Percentiles rank a stretch among this genome's conserved stretches.
These are phyloP conservation scores for Miamiensis avidus DNA, from an alignment of 169 alveolate genomes.

Conservation along the genomic window DNA sequence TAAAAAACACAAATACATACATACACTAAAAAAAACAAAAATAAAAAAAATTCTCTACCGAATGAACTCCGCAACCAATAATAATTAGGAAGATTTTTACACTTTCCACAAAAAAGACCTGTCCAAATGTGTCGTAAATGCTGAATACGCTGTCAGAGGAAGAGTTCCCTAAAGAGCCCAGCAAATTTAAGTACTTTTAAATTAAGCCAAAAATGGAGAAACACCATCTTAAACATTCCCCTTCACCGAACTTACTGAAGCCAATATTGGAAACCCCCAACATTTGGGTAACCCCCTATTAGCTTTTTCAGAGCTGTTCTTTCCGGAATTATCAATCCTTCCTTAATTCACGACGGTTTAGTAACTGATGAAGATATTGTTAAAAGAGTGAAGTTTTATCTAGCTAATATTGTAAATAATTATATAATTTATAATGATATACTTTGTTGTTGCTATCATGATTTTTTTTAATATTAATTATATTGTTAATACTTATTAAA, in stretches of 20 bases:
- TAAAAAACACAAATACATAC: too few relatives aligned
- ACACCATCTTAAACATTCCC: too few relatives aligned
- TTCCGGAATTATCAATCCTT: slow-evolving; percentile 43
- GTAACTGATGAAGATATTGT: slow-evolving; percentile 58
- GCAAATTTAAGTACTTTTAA: slow-evolving; percentile 53
- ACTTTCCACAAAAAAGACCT: slow-evolving; percentile 27
- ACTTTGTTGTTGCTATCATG: too few relatives aligned
- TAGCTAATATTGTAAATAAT: slow-evolving; percentile 24
- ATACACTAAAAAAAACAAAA: not conserved
- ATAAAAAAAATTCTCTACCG: not conserved
- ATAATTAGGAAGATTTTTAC: not conserved
- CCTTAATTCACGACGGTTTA: slow-evolving; percentile 24
- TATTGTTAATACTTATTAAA: too few relatives aligned
- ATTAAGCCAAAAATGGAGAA: slow-evolving; percentile 51
- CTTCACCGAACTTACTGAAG: slow-evolving; percentile 52
- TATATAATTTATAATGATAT: too few relatives aligned
- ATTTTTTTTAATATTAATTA: too few relatives aligned
- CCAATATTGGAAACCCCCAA: slow-evolving; percentile 79
- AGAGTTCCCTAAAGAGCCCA: slow-evolving; percentile 58
- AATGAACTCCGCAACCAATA: not conserved
- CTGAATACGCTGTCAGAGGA: slow-evolving; percentile 83
- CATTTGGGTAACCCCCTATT: slow-evolving; percentile 64
- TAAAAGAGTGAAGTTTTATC: slow-evolving; percentile 57
- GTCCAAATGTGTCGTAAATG: slow-evolving; percentile 34
- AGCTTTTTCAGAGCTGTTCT: slow-evolving; percentile 71